Evolutionary conservation across 2,329 filamentous ascomycete genomes (phyloP), one percentile per base, ranked within the genome.

Genomic region (Stemphylium beticola): DNA sequence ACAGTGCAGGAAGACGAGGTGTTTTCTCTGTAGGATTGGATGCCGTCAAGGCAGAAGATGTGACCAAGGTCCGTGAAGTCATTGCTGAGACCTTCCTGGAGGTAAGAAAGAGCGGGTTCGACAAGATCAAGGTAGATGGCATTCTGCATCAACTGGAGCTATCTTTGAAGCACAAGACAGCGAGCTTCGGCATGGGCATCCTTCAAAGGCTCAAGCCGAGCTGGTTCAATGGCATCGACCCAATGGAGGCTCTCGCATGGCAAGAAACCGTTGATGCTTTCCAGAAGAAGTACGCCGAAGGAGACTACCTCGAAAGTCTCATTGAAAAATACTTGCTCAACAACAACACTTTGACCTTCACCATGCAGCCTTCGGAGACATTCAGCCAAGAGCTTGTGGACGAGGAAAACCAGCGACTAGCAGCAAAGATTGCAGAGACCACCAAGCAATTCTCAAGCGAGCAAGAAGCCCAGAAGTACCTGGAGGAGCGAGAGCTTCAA

Each of bases 181-280:
- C 95, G 49, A 92, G 90, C 68, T 99, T 99, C 71, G 95, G 95
- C 12, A 91, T 97, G 82, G 88, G 88, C 15, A 85, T 98, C 48
- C 86, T 99, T 76, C 91, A 96, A 65, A 87, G 93, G 37, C 82
- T 97, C 7, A 91, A 96, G 71, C 89, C 92, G 2, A 88, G 90
- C 55, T 99, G 95, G 95, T 98, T 99, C 77, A 96, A 95, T 53
- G 95, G 93, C 4, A 87, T 92, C 3, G 91, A 98, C 72, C 93
- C 95, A 0, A 96, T 98, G 76, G 88, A 96, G 62, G 88, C 91
- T 11, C 80, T 99, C 32, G 89, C 92, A 2, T 98, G 93, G 92
- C 95, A 96, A 66, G 89, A 95, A 38, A 92, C 91, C 0, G 87
- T 98, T 3, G 81, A 87, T 22, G 87, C 87, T 5, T 99, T 99